A percentile compares a stretch with the other conserved stretches of the same genome.
Conservation (phyloP, 169 alveolate species). For the Plasmodium gaboni region DNA sequence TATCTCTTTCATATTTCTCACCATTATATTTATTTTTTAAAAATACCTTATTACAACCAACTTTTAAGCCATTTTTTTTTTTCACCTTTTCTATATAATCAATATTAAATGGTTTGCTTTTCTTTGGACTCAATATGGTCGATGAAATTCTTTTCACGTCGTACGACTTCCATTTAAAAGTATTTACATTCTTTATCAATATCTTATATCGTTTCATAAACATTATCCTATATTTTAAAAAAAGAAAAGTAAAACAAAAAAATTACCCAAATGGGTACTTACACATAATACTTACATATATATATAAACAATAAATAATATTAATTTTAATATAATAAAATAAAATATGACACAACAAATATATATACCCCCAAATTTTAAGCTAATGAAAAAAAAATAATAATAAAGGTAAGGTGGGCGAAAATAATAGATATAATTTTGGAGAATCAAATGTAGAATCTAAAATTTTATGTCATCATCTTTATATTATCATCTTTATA, state of each 20-base stretch:
- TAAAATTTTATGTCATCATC: too few species aligned
- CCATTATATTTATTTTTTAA: neutral
- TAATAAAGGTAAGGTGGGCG: too few species aligned
- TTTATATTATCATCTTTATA: too few species aligned
- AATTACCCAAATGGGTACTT: neutral
- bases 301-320: too few species aligned
- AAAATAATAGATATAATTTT: too few species aligned
- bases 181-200: conserved; percentile 7
- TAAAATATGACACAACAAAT: too few species aligned
- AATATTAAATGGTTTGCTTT: conserved; percentile 36
- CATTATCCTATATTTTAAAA: conserved; percentile 18
- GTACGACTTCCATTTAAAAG: neutral
- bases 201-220: conserved; percentile 24
- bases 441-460: too few species aligned
- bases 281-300: neutral
- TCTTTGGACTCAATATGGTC: conserved; percentile 4
- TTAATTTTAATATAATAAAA: too few species aligned
- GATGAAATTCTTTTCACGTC: conserved; percentile 8
- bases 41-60: neutral
- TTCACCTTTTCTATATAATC: conserved; percentile 19
- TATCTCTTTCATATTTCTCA: conserved; percentile 12
- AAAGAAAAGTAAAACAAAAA: conserved; percentile 8
- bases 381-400: too few species aligned
- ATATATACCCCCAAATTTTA: too few species aligned
- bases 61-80: neutral